These are phyloP conservation scores for Fraxinus xanthoxyloides DNA, from an alignment of 305 asterid genomes.

Conservation along the genomic window DNA sequence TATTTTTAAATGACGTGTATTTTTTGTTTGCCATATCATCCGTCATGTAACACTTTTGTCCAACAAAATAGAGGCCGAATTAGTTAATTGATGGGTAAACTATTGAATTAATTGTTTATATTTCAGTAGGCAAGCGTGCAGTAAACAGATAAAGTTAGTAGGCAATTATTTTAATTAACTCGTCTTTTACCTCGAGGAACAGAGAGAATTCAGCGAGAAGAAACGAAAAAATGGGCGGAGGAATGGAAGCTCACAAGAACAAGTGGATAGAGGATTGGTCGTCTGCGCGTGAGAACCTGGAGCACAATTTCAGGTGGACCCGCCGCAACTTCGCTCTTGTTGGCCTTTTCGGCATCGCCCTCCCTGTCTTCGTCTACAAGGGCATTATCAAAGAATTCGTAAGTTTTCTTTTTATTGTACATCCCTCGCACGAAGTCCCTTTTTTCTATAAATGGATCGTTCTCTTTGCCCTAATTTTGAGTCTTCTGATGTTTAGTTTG, in stretches of 20 bases:
- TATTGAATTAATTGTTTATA: too few species aligned
- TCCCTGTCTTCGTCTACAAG: slow-evolving; percentile 71
- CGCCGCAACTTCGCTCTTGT: slow-evolving; percentile 85
- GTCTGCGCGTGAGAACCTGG: slow-evolving; percentile 79
- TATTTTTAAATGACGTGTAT: too few species aligned
- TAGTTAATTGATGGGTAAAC: too few species aligned
- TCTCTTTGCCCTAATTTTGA: slow-evolving; percentile 17
- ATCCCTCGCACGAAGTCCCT: not conserved
- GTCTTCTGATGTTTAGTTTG: not conserved
- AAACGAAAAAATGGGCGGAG: slow-evolving; percentile 72
- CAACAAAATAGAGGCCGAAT: too few species aligned
- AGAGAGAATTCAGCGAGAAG: not conserved
- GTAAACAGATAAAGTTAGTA: too few species aligned
- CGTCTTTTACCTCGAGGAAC: not conserved
- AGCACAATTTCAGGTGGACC: slow-evolving; percentile 83
- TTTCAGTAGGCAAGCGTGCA: too few species aligned
- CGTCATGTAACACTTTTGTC: too few species aligned
- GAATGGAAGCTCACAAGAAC: slow-evolving; percentile 83
- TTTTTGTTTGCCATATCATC: too few species aligned
- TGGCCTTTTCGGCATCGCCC: slow-evolving; percentile 85
- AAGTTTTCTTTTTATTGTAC: slow-evolving; percentile 12
- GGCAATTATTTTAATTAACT: too few species aligned
- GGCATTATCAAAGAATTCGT: slow-evolving; percentile 91
- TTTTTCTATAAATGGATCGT: not conserved
- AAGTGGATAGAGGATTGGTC: slow-evolving; percentile 90